Evolutionary conservation across 129 eudicot species (phyloP).

Genomic region (Flaveria brownii): DNA sequence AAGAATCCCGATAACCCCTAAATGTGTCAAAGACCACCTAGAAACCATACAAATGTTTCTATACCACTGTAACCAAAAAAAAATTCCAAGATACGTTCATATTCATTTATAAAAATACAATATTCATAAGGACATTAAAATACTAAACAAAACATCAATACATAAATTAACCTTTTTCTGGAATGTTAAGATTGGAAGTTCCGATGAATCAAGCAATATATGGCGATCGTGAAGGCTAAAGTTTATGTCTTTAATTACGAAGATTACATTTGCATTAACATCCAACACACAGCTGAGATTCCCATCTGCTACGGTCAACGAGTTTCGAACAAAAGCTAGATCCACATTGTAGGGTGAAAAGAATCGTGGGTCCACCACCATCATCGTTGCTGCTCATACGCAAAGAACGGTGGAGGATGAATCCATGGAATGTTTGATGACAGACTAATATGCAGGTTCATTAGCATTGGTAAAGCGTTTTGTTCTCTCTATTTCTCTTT

Average conservation of each 20-base stretch:
- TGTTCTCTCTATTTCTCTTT: conserved; percentile 10
- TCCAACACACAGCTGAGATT: conserved; percentile 36
- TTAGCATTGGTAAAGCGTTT: conserved; percentile 20
- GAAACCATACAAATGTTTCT: no score
- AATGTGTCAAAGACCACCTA: no score
- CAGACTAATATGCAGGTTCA: conserved; percentile 16
- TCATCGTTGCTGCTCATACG: conserved; percentile 26
- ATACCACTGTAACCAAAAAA: no score
- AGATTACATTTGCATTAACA: conserved; percentile 32
- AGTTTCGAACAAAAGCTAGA: conserved; percentile 33
- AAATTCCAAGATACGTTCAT: no score
- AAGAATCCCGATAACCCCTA: no score
- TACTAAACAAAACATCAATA: no score
- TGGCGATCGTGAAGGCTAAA: conserved; percentile 42
- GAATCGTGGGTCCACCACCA: conserved; percentile 39
- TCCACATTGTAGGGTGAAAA: conserved; percentile 35
- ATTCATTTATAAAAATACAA: no score
- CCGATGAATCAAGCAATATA: conserved; percentile 37
- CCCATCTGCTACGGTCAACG: conserved; percentile 35
- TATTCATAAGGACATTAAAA: no score
- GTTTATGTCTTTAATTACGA: conserved; percentile 33
- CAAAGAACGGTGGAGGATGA: conserved; percentile 30
- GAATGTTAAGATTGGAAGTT: conserved; percentile 35
- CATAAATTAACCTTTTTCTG: conserved; percentile 29
- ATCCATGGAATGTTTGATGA: background rate